Evolutionary conservation across 768 basidiomycete genomes (phyloP).

Genomic region (Russula earlei): DNA sequence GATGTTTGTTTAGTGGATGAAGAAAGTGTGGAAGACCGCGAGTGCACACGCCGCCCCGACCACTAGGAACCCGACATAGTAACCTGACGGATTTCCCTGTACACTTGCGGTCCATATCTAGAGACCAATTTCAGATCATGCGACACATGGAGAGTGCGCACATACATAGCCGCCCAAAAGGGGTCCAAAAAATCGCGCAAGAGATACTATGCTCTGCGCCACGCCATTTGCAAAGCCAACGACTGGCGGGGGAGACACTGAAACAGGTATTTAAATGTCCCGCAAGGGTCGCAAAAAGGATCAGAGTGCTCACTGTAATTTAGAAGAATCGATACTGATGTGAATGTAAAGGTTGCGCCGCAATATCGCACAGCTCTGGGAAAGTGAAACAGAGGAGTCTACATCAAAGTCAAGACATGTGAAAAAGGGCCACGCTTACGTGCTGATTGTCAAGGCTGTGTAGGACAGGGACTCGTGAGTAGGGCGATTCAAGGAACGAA

Average conservation of each 20-base stretch:
- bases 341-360: constrained; percentile 83
- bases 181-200: constrained; percentile 86
- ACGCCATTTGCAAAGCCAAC: constrained; percentile 92
- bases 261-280: constrained; percentile 9
- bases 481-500: constrained; percentile 1
- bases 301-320: constrained; percentile 56
- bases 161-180: constrained; percentile 73
- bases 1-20: constrained; percentile 3
- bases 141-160: not conserved
- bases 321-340: constrained; percentile 78
- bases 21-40: constrained; percentile 6
- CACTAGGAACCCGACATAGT: constrained; percentile 16
- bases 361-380: constrained; percentile 84
- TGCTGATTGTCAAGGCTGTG: constrained; percentile 60
- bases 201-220: constrained; percentile 90
- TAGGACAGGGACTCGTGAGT: constrained; percentile 3
- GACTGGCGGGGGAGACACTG: constrained; percentile 85
- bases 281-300: not conserved
- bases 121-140: not conserved
- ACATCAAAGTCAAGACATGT: not conserved
- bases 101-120: constrained; percentile 17
- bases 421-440: constrained; percentile 42
- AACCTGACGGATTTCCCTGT: constrained; percentile 6
- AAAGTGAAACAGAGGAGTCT: not conserved
- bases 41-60: constrained; percentile 6